Percentiles rank a stretch among this genome's conserved stretches.
Conservation (phyloP, 257 asterid species). For the Solanum infundibuliforme region DNA sequence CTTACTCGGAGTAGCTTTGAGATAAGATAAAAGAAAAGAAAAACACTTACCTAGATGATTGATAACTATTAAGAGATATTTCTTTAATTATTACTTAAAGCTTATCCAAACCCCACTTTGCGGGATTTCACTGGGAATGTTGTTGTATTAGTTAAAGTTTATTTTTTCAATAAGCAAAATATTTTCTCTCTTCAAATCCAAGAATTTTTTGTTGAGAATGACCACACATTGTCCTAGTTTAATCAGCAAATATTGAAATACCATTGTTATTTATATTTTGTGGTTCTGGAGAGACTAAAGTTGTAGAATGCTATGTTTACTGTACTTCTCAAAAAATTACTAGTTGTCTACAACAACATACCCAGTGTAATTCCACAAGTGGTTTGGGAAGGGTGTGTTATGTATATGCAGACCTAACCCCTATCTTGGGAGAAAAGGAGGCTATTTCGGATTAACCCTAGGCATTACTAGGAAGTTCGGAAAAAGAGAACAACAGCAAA, state of each 20-base stretch:
- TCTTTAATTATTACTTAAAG: neutral
- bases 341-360: neutral
- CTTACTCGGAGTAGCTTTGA: neutral
- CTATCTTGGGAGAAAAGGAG: neutral
- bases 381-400: neutral
- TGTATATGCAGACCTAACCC: neutral
- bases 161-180: neutral
- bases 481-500: neutral
- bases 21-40: neutral
- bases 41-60: neutral
- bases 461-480: neutral
- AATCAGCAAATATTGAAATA: neutral
- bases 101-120: neutral
- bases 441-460: neutral
- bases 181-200: neutral
- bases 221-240: neutral
- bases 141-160: neutral
- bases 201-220: neutral
- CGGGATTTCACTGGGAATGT: neutral
- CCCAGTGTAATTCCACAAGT: neutral
- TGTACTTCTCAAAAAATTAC: neutral
- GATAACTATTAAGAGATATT: neutral
- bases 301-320: neutral
- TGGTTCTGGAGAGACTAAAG: neutral
- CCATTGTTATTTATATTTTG: neutral